These are phyloP conservation scores for Hymenoscyphus repandus DNA, from an alignment of 2,329 filamentous ascomycete genomes.

Conservation along the genomic window DNA sequence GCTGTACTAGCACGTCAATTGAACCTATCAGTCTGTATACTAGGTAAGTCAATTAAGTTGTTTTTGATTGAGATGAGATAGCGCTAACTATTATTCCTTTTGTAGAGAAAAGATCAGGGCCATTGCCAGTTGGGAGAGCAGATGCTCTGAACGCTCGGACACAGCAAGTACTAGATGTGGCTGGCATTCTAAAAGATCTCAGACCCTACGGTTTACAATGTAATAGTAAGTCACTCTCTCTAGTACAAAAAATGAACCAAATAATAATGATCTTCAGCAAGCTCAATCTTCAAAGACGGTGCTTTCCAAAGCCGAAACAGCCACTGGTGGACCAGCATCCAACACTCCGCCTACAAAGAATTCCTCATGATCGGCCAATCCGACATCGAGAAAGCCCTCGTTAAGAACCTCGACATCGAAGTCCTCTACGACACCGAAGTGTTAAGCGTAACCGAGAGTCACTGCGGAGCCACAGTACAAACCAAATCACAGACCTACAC, in stretches of 20 bases:
- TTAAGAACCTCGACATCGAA: constrained; percentile 29
- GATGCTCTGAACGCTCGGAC: constrained; percentile 45
- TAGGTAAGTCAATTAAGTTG: background rate
- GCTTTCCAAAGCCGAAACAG: constrained; percentile 43
- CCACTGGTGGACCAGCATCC: constrained; percentile 37
- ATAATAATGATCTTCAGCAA: constrained; percentile 32
- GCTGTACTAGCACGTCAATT: constrained; percentile 39
- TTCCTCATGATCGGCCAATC: constrained; percentile 48
- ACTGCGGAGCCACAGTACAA: background rate
- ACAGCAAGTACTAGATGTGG: constrained; percentile 43
- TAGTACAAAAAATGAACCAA: background rate
- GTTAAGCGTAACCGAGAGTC: constrained; percentile 27
- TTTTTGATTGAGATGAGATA: background rate
- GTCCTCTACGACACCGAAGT: constrained; percentile 38
- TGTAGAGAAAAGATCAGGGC: constrained; percentile 36
- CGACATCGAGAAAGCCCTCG: constrained; percentile 38
- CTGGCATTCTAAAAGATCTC: constrained; percentile 38
- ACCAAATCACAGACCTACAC: background rate
- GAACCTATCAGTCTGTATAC: constrained; percentile 37
- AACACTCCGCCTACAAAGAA: constrained; percentile 41
- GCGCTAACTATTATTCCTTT: background rate
- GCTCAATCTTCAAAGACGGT: constrained; percentile 42
- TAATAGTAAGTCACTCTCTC: constrained; percentile 37
- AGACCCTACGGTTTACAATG: constrained; percentile 41
- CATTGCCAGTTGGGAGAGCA: constrained; percentile 39